These are phyloP conservation scores for Ceratocystis smalleyi DNA, from an alignment of 2,329 filamentous ascomycete genomes.

Conservation along the genomic window DNA sequence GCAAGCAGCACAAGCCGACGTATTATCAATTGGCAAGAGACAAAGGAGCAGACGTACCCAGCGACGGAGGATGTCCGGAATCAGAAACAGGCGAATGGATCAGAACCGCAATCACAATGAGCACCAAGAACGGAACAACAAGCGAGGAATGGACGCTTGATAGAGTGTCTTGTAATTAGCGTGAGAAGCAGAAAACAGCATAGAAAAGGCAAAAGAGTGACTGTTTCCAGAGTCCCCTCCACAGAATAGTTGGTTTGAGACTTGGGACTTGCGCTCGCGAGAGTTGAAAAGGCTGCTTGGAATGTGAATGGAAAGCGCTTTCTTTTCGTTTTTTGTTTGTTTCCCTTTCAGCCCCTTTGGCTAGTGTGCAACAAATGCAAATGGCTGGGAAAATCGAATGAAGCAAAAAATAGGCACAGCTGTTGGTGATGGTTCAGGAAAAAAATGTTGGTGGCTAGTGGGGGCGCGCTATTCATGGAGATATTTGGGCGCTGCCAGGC, in stretches of 20 bases:
- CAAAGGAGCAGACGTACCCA: neutral
- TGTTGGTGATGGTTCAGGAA: neutral
- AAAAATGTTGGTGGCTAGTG: slow-evolving; percentile 3
- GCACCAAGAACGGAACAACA: neutral
- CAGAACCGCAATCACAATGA: neutral
- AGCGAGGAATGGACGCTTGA: slow-evolving; percentile 5
- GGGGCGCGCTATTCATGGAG: neutral
- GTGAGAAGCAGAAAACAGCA: too few species aligned
- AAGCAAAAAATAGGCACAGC: neutral
- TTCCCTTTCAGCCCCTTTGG: neutral
- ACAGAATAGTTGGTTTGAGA: neutral
- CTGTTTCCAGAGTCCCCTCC: neutral
- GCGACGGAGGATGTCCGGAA: neutral
- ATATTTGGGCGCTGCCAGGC: neutral
- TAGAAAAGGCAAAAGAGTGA: neutral
- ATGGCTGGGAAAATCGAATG: slow-evolving; percentile 9
- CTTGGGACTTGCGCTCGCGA: too few species aligned
- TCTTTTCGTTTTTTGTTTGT: neutral
- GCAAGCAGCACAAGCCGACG: too few species aligned
- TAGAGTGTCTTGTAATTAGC: neutral
- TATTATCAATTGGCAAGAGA: neutral
- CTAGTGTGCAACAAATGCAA: slow-evolving; percentile 12
- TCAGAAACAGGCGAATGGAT: neutral
- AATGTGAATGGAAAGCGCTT: neutral
- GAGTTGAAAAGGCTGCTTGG: neutral